phyloP scores from a whole-genome alignment of 2,329 filamentous ascomycete species.

The Trichoderma polysporum region DNA sequence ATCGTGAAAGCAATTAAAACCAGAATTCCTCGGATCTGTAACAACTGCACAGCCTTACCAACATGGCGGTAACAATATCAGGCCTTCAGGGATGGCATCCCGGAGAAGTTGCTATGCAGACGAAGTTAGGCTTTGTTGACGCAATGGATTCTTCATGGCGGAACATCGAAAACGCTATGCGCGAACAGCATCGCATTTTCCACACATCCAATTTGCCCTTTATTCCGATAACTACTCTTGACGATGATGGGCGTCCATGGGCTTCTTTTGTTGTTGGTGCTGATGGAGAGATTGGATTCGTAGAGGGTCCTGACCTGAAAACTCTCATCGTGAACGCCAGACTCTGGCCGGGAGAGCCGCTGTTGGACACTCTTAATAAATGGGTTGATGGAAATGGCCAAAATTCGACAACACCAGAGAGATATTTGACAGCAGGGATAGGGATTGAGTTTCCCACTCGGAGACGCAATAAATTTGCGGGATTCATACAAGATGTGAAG shows the following conservation, averaged over 20 bases:
- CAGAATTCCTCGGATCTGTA: neutral
- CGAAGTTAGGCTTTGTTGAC: slow-evolving; percentile 13
- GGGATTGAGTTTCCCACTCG: slow-evolving; percentile 18
- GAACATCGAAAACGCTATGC: slow-evolving; percentile 8
- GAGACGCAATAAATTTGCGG: slow-evolving; percentile 19
- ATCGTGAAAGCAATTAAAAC: neutral
- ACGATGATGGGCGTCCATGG: slow-evolving; percentile 19
- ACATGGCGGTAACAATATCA: neutral
- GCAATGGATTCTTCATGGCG: neutral
- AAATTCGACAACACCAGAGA: neutral
- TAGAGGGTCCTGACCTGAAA: slow-evolving; percentile 12
- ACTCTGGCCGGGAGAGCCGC: slow-evolving; percentile 11
- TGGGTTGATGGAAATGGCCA: neutral
- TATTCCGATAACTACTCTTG: slow-evolving; percentile 13
- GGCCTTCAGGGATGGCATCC: slow-evolving; percentile 19
- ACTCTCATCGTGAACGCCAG: slow-evolving; percentile 14
- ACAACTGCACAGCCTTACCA: neutral
- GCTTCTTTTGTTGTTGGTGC: slow-evolving; percentile 14
- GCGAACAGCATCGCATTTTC: slow-evolving; percentile 20
- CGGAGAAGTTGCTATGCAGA: slow-evolving; percentile 11
- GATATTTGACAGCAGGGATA: slow-evolving; percentile 11
- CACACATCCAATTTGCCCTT: slow-evolving; percentile 15
- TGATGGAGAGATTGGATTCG: slow-evolving; percentile 14
- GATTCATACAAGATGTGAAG: slow-evolving; percentile 10
- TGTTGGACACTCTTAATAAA: slow-evolving; percentile 8